These are phyloP conservation scores for Schizochytrium sp. DNA, from an alignment of 108 stramenopile genomes.

Conservation along the genomic window DNA sequence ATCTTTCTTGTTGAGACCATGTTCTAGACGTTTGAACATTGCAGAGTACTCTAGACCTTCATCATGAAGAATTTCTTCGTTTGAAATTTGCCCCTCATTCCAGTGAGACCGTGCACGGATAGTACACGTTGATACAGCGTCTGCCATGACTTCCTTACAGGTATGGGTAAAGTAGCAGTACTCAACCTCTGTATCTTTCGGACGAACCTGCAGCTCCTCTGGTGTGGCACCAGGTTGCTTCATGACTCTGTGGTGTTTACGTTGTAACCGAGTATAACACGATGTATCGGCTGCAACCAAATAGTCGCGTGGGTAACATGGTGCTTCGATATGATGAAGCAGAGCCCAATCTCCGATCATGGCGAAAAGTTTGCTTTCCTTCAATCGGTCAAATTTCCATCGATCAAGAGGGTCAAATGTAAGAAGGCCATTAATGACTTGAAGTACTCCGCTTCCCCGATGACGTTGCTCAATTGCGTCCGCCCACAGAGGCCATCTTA, in stretches of 20 bases:
- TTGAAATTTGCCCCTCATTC: too few species aligned
- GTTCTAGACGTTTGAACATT: too few species aligned
- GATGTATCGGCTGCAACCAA: neutral
- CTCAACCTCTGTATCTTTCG: too few species aligned
- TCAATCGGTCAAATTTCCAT: neutral
- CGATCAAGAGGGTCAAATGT: neutral
- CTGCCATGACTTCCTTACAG: too few species aligned
- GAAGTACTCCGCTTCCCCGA: neutral
- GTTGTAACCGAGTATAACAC: neutral
- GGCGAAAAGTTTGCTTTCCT: neutral
- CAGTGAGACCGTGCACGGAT: too few species aligned
- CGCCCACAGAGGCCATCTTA: neutral
- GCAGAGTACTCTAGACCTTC: too few species aligned
- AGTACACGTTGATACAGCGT: too few species aligned
- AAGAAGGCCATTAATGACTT: neutral
- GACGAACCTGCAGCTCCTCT: neutral
- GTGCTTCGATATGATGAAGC: slow-evolving; percentile 15
- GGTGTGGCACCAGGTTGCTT: neutral
- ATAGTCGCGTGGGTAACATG: neutral
- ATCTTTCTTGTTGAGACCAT: too few species aligned
- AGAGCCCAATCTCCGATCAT: slow-evolving; percentile 49
- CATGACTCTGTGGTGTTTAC: neutral
- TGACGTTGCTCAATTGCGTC: neutral
- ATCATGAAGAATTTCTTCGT: too few species aligned
- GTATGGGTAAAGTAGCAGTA: too few species aligned